These are phyloP conservation scores for Micromonas commoda DNA, from an alignment of 139 green algal genomes.

Conservation along the genomic window DNA sequence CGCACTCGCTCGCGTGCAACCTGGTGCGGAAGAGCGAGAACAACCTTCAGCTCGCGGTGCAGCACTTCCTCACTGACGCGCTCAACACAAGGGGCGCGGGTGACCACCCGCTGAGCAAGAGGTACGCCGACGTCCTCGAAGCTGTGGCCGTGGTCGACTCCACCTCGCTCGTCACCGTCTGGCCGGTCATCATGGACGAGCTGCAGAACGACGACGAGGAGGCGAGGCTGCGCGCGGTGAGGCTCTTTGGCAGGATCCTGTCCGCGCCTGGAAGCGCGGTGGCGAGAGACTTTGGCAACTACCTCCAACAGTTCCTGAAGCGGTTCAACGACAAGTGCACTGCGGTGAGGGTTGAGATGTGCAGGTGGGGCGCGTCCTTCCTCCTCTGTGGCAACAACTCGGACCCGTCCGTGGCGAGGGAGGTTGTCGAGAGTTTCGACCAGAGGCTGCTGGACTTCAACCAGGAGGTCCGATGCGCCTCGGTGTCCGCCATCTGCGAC, in stretches of 20 bases:
- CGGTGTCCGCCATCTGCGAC: not conserved
- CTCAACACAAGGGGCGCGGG: not conserved
- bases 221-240: not conserved
- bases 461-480: not conserved
- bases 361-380: not conserved
- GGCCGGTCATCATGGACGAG: conserved; percentile 5
- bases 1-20: not conserved
- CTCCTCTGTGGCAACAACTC: not conserved
- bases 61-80: conserved; percentile 5
- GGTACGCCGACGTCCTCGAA: conserved; percentile 6
- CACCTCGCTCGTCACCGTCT: conserved; percentile 6
- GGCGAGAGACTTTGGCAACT: not conserved
- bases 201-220: not conserved
- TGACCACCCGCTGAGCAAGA: not conserved
- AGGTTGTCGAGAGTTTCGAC: not conserved
- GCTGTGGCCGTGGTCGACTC: conserved; percentile 1
- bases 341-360: not conserved
- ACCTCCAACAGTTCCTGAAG: not conserved
- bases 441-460: conserved; percentile 1
- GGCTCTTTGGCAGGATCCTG: conserved; percentile 1
- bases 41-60: not conserved
- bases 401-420: not conserved
- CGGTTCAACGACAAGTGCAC: conserved; percentile 3
- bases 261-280: not conserved
- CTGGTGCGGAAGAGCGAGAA: not conserved